Conservation (phyloP, 2,329 filamentous ascomycete species). For the Colletotrichum tofieldiae region DNA sequence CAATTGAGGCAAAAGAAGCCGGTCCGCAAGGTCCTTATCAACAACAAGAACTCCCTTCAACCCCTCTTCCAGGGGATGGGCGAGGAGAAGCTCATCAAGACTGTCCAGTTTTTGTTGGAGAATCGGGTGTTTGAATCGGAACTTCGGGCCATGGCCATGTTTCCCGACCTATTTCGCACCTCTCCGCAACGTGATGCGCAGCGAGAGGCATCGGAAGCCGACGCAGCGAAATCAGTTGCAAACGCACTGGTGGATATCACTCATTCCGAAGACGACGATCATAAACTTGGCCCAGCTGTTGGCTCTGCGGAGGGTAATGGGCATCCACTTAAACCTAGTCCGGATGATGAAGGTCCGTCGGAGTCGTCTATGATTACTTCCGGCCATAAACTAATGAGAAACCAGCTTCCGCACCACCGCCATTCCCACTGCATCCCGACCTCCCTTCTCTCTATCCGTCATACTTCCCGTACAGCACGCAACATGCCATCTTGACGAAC, state of each 20-base stretch:
- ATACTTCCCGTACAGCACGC: conserved; percentile 53
- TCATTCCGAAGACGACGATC: background rate
- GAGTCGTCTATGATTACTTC: background rate
- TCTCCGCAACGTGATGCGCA: conserved; percentile 47
- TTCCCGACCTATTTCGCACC: conserved; percentile 52
- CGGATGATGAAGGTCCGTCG: background rate
- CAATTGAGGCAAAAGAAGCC: conserved; percentile 47
- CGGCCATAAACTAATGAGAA: background rate
- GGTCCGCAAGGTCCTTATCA: conserved; percentile 46
- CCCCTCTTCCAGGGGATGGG: conserved; percentile 44
- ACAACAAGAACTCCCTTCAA: conserved; percentile 33
- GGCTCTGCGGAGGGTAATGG: background rate
- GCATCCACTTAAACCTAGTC: background rate
- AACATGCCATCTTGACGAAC: conserved; percentile 55
- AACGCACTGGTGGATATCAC: conserved; percentile 49
- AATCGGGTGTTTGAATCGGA: conserved; percentile 52
- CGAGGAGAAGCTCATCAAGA: conserved; percentile 43
- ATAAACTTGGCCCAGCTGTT: background rate
- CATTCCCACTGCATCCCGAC: background rate
- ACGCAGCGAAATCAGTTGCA: conserved; percentile 48
- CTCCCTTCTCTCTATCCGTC: conserved; percentile 51
- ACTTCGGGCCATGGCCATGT: conserved; percentile 51
- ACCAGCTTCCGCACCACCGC: background rate
- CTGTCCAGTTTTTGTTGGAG: conserved; percentile 47
- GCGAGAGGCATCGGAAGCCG: conserved; percentile 50